Percentiles rank a stretch among this genome's conserved stretches.
phyloP scores from a whole-genome alignment of 2,329 filamentous ascomycete species.

The Fusarium brachygibbosum region DNA sequence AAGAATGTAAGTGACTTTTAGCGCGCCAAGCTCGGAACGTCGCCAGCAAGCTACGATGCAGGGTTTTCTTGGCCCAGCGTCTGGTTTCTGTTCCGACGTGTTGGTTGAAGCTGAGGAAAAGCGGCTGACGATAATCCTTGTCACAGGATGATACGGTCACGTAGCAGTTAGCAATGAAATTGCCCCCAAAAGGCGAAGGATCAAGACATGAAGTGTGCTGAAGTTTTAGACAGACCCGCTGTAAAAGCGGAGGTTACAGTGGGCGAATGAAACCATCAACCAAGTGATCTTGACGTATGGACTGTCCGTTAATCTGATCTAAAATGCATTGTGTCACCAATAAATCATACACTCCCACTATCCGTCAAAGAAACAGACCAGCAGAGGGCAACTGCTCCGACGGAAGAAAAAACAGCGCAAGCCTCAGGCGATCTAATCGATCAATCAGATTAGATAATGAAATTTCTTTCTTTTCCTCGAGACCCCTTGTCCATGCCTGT shows the following conservation, averaged over 20 bases:
- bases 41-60: slow-evolving; percentile 17
- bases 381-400: not conserved
- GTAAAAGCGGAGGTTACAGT: slow-evolving; percentile 28
- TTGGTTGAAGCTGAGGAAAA: slow-evolving; percentile 8
- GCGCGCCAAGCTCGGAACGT: slow-evolving; percentile 30
- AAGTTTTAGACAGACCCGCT: slow-evolving; percentile 15
- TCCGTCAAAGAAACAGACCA: not conserved
- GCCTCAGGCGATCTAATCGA: slow-evolving; percentile 38
- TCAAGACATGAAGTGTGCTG: not conserved
- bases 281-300: not conserved
- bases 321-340: not conserved
- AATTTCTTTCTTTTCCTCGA: slow-evolving; percentile 10
- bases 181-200: slow-evolving; percentile 1
- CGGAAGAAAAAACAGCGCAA: not conserved
- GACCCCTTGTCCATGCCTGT: not conserved
- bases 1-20: slow-evolving; percentile 1
- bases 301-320: not conserved
- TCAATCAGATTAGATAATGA: slow-evolving; percentile 48
- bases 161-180: slow-evolving; percentile 1
- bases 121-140: slow-evolving; percentile 25
- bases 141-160: not conserved
- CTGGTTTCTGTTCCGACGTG: slow-evolving; percentile 8
- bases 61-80: slow-evolving; percentile 6
- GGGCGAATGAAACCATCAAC: not conserved
- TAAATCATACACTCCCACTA: slow-evolving; percentile 10